Evolutionary conservation across 345 rosid species (phyloP), one percentile per base, ranked within the genome.

Genomic region (Citrus hindsii): DNA sequence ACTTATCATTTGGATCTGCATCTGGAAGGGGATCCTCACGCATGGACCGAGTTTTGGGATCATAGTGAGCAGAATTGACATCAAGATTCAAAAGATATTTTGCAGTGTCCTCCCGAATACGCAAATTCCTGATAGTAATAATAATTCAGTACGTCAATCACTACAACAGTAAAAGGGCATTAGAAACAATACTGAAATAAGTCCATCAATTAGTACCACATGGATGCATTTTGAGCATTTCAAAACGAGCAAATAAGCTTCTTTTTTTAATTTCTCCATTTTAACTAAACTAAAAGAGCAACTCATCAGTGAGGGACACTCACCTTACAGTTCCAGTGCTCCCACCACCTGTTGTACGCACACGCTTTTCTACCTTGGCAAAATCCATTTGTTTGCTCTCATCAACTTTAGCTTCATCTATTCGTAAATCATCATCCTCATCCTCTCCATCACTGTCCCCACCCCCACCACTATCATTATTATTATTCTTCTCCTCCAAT

Each of bases 311-410:
- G 9, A 8, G 56, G 9, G 16, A 53, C 18, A 14, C 61, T 53
- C 62, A 89, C 98, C 97, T 93, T 21, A 96, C 99, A 60, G 99
- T 96, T 87, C 99, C 99, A 9, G 98, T 96, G 86, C 97, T 95
- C 65, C 99, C 99, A 84, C 98, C 97, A 74, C 99, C 99, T 7
- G 98, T 92, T 48, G 99, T 94, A 32, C 98, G 90, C 42, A 96
- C 99, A 89, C 99, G 98, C 86, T 96, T 96, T 83, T 96, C 99
- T 62, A 96, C 99, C 85, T 94, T 94, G 19, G 99, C 95, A 77
- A 96, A 94, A 81, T 96, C 99, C 98, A 96, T 96, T 77, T 96
- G 99, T 64, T 90, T 89, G 84, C 97, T 92, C 87, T 96, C 98
- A 71, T 90, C 93, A 14, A 92, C 93, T 83, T 92, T 95, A 22